Evolutionary conservation across 495 filamentous ascomycete species (phyloP), one percentile per base, ranked within the genome.

Genomic region (Rusavskia elegans): DNA sequence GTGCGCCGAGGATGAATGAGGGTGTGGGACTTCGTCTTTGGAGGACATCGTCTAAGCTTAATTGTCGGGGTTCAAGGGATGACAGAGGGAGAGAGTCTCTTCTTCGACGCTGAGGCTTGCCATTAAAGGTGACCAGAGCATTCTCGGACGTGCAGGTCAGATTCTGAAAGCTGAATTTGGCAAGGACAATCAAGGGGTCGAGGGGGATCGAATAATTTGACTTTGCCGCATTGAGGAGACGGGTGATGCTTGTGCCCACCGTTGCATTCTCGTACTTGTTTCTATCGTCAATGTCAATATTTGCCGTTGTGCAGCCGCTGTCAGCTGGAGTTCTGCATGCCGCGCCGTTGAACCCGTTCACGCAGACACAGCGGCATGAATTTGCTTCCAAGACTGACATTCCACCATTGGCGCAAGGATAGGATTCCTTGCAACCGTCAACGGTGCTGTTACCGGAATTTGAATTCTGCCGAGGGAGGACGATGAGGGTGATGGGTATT

Each of bases 61-160:
- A n/a, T 16, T 8, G 27, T 50, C 48, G 48, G 32, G 30, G 36
- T 9, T 58, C 49, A n/a, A 48, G 41, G 5, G 55, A 46, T 25
- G 44, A 46, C 40, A 17, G 55, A 44, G 35, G 57, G 19, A 32
- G 21, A 38, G 21, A 37, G 25, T 53, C 16, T 32, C 39, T 51
- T 53, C 50, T 36, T 55, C 58, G 21, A 50, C 53, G 38, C 44
- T 54, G 30, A 48, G 50, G 67, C 30, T 65, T 58, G 27, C 81
- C 78, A 51, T 81, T 75, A 59, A 98, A 93, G 0, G 85, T 83
- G 8, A 97, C 81, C 20, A 98, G 76, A 0, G 85, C 80, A 55
- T 96, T 96, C 66, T 95, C 80, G 0, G 80, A 76, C 1, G 74
- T 78, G 65, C 92, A 98, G 45, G 80, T 81, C 32, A 93, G 70